Evolutionary conservation across 2,329 filamentous ascomycete genomes (phyloP), one percentile per base, ranked within the genome.

Genomic region (Purpureocillium lavendulum): DNA sequence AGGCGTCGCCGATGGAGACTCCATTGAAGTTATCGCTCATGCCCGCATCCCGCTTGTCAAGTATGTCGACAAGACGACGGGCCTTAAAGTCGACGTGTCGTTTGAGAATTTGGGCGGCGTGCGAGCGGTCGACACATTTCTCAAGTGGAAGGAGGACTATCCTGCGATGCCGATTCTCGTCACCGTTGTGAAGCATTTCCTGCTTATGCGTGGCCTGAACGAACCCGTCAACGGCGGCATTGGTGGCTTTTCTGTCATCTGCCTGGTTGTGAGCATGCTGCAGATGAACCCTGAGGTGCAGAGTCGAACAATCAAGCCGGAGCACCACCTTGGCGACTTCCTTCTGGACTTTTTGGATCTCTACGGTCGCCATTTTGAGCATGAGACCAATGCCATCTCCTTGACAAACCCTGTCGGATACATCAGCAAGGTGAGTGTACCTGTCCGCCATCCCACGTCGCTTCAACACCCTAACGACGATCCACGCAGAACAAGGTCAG

Each of bases 21-120:
- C 76, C 2, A 69, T 88, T 26, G 75, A 84, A 49, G 71, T 83
- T 28, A 87, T 98, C 48, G 54, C 73, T 2, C 69, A 72, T 47
- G 89, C 92, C 16, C 87, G 84, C 52, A 89, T 98, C 3, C 92
- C 92, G 0, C 77, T 98, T 39, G 77, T 97, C 62, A 98, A 98
- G 60, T 97, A 86, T 54, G 73, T 87, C 33, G 92, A 98, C 55
- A 71, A 66, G 40, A 53, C 73, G 39, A 96, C 89, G 2, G 81
- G 80, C 11, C 67, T 98, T 39, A 86, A 84, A 49, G 84, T 97
- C 11, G 92, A 98, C 57, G 75, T 98, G 11, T 97, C 89, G 0
- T 96, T 98, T 56, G 90, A 98, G 63, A 97, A 96, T 55, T 64
- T 82, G 29, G 86, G 84, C 32, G 92, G 92, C 10, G 66, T 96